Evolutionary conservation across 148 eudicot species (phyloP).

Genomic region (Dianthus caryophyllus): DNA sequence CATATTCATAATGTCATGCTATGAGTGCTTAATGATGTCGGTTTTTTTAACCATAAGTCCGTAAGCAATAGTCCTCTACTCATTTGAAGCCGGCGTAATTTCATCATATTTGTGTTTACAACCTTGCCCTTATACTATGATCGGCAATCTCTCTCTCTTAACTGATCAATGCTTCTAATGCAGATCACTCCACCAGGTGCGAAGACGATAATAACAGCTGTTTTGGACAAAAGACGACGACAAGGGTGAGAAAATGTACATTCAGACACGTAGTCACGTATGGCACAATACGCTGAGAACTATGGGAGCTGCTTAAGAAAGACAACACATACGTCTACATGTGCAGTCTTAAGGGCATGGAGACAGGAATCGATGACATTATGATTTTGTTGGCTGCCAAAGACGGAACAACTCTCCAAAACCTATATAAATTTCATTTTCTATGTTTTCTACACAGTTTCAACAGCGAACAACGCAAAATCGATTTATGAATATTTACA

Average conservation of each 20-base stretch:
- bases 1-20: constrained; percentile 19
- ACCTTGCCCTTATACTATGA: background rate
- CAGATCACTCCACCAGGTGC: constrained; percentile 27
- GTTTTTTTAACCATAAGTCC: too few species aligned
- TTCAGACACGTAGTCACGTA: too few species aligned
- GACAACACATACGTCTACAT: too few species aligned
- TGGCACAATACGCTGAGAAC: too few species aligned
- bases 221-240: constrained; percentile 32
- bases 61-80: constrained; percentile 32
- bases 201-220: constrained; percentile 13
- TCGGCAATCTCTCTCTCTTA: constrained; percentile 11
- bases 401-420: constrained; percentile 40
- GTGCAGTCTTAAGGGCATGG: too few species aligned
- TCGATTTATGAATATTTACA: too few species aligned
- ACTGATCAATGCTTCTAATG: constrained; percentile 1
- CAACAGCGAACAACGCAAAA: too few species aligned
- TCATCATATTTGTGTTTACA: background rate
- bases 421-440: too few species aligned
- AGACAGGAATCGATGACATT: constrained; percentile 92
- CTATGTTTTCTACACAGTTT: too few species aligned
- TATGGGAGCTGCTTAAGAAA: too few species aligned
- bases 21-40: background rate
- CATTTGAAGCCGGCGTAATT: constrained; percentile 25
- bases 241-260: too few species aligned
- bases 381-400: constrained; percentile 82